These are phyloP conservation scores for Vigna trinervia DNA, from an alignment of 306 rosid genomes.

Conservation along the genomic window DNA sequence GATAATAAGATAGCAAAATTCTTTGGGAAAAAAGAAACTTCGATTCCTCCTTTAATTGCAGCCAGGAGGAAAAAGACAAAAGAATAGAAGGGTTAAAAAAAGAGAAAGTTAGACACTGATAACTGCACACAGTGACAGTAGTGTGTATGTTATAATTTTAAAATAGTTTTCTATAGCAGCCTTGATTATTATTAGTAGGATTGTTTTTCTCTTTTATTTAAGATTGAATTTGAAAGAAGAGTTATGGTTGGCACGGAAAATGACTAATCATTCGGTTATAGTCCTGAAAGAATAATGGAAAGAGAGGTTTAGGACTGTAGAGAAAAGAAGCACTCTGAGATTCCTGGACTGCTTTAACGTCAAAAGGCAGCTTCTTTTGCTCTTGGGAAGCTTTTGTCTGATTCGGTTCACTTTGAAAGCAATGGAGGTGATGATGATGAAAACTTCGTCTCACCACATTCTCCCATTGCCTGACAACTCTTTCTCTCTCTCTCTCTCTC, in stretches of 20 bases:
- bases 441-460: constrained; percentile 56
- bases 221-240: constrained; percentile 44
- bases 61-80: constrained; percentile 43
- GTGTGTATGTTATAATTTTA: constrained; percentile 9
- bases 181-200: constrained; percentile 35
- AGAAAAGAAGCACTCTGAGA: constrained; percentile 59
- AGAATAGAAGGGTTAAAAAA: not conserved
- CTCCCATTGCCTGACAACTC: constrained; percentile 58
- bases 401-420: constrained; percentile 84
- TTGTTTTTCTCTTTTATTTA: constrained; percentile 22
- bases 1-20: not conserved
- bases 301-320: constrained; percentile 64
- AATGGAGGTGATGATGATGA: constrained; percentile 74
- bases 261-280: constrained; percentile 63
- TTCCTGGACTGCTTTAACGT: constrained; percentile 74
- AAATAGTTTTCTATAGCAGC: constrained; percentile 24
- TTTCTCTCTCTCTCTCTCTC: constrained; percentile 47
- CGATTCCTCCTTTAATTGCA: constrained; percentile 34
- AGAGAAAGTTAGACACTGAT: constrained; percentile 39
- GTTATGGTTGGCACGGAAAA: constrained; percentile 65
- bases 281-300: constrained; percentile 76
- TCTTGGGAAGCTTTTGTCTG: constrained; percentile 83
- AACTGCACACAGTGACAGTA: constrained; percentile 13
- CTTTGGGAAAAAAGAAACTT: constrained; percentile 39
- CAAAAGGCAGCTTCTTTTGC: constrained; percentile 76